Percentiles rank a stretch among this genome's conserved stretches.
phyloP scores from a whole-genome alignment of 1,139 yeast genomes.

The Zygosaccharomyces pseudobailii region DNA sequence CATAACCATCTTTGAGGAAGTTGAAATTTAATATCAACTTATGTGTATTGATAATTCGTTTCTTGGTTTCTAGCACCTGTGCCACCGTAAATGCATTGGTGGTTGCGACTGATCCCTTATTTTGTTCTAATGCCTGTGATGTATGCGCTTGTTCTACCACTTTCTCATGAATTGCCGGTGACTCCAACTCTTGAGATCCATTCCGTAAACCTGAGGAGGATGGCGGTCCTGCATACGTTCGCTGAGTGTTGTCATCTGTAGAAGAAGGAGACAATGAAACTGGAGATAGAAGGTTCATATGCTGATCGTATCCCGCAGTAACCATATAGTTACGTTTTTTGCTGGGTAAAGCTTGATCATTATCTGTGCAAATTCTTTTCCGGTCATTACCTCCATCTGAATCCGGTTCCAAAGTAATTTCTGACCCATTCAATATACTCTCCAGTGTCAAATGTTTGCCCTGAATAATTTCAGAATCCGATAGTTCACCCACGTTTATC shows the following conservation, averaged over 20 bases:
- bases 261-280: conserved; percentile 24
- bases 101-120: background rate
- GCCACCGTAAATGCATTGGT: conserved; percentile 22
- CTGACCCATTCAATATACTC: conserved; percentile 15
- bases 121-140: background rate
- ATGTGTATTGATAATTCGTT: conserved; percentile 32
- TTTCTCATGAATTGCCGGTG: conserved; percentile 3
- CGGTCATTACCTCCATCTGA: conserved; percentile 1
- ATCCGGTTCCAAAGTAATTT: conserved; percentile 8
- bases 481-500: conserved; percentile 10
- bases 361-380: background rate
- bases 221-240: background rate
- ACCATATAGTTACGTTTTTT: conserved; percentile 3
- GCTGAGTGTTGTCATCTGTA: conserved; percentile 12
- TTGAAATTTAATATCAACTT: conserved; percentile 31
- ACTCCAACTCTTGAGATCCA: background rate
- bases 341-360: background rate
- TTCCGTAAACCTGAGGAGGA: background rate
- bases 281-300: conserved; percentile 22
- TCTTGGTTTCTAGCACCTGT: conserved; percentile 29
- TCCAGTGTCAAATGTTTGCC: conserved; percentile 26
- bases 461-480: conserved; percentile 13
- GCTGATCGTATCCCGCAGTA: background rate
- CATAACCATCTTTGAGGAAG: conserved; percentile 32
- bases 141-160: background rate